A percentile compares a stretch with the other conserved stretches of the same genome.
phyloP scores from a whole-genome alignment of 2,329 filamentous ascomycete genomes.

The Penicillium sp. region DNA sequence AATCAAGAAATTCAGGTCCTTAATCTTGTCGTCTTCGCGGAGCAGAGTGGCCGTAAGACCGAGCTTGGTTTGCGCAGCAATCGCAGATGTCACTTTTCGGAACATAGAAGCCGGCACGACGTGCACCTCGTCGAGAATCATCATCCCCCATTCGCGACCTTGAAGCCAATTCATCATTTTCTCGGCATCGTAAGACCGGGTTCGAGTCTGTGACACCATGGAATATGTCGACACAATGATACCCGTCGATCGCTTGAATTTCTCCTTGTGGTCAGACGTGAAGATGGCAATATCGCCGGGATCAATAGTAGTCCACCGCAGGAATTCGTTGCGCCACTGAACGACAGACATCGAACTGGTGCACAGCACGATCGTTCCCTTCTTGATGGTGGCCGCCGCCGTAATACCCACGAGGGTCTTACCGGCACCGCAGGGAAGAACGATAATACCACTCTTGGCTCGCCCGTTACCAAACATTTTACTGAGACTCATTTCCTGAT shows the following conservation, averaged over 20 bases:
- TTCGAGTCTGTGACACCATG: constrained; percentile 91
- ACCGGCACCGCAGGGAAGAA: constrained; percentile 89
- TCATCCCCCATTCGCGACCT: constrained; percentile 87
- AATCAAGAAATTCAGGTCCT: constrained; percentile 93
- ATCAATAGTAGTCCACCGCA: constrained; percentile 98
- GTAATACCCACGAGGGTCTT: constrained; percentile 99
- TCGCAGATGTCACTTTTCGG: constrained; percentile 82
- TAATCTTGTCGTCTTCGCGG: constrained; percentile 97
- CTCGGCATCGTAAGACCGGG: constrained; percentile 83
- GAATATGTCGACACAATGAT: constrained; percentile 97
- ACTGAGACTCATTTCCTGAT: constrained; percentile 94
- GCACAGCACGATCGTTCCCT: constrained; percentile 89
- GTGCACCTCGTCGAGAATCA: constrained; percentile 96
- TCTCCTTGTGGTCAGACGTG: constrained; percentile 84
- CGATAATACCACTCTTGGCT: constrained; percentile 95
- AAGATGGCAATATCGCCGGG: constrained; percentile 92
- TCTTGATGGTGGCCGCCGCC: constrained; percentile 94
- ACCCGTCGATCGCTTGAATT: constrained; percentile 81
- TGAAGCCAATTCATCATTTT: constrained; percentile 97
- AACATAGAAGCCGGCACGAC: constrained; percentile 97
- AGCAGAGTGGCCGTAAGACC: constrained; percentile 90
- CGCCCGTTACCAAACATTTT: constrained; percentile 99
- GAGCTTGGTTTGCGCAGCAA: constrained; percentile 92
- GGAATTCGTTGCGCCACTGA: constrained; percentile 92
- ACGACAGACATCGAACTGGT: constrained; percentile 97